Percentiles rank a stretch among this genome's conserved stretches.
phyloP scores from a whole-genome alignment of 2,329 filamentous ascomycete species.

The Fusarium penzigii region DNA sequence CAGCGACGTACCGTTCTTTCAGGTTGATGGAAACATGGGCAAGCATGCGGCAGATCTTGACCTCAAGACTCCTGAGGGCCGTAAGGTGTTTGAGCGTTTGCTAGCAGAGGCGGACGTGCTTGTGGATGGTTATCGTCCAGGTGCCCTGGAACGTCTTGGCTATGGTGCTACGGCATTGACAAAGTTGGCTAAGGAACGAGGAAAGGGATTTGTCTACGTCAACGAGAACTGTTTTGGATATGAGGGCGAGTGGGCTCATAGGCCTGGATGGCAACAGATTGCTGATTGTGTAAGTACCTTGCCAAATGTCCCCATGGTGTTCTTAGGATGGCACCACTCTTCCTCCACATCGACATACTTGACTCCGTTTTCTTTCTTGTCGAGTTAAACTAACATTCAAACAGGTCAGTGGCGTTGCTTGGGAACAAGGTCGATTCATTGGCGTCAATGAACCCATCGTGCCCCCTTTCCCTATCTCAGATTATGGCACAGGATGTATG shows the following conservation, averaged over 20 bases:
- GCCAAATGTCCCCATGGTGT: neutral
- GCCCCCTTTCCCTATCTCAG: conserved; percentile 64
- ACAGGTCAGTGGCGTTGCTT: conserved; percentile 57
- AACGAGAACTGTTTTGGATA: conserved; percentile 73
- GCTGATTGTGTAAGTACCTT: conserved; percentile 57
- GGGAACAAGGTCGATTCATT: conserved; percentile 65
- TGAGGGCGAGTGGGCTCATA: conserved; percentile 57
- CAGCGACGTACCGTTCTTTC: conserved; percentile 72
- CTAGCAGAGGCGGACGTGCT: conserved; percentile 65
- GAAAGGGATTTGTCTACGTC: conserved; percentile 67
- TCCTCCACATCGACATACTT: neutral
- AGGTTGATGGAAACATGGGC: conserved; percentile 71
- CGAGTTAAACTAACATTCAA: neutral
- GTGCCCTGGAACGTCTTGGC: conserved; percentile 62
- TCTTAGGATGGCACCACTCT: neutral
- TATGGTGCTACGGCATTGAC: conserved; percentile 60
- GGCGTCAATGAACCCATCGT: conserved; percentile 63
- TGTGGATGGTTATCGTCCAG: conserved; percentile 68
- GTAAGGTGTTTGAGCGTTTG: conserved; percentile 57
- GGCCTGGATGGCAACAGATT: conserved; percentile 73
- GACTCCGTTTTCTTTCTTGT: no score
- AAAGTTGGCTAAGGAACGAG: conserved; percentile 52
- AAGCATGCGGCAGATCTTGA: conserved; percentile 68
- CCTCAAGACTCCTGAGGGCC: conserved; percentile 56
- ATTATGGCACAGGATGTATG: conserved; percentile 73